Evolutionary conservation across 2,329 filamentous ascomycete species (phyloP), one percentile per base, ranked within the genome.

Genomic region (Monosporascus sp.): DNA sequence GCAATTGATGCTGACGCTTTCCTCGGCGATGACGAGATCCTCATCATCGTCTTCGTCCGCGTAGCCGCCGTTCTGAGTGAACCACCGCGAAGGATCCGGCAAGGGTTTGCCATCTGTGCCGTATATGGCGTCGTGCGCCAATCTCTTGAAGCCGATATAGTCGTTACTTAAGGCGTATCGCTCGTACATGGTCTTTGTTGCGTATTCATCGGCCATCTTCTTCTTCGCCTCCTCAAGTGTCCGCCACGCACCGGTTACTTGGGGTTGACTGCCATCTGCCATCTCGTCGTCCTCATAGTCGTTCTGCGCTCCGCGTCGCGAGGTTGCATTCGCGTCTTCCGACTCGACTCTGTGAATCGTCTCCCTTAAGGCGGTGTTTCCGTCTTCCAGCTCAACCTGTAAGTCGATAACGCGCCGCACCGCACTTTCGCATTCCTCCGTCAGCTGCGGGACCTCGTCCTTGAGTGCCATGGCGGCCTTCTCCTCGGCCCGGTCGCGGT

Each of bases 1-100:
- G 63, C 88, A 92, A 61, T 82, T 85, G 34, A 86, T 81, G 66
- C 82, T 87, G 50, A 85, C 76, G 5, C 78, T 80, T 57, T 85
- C 83, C 48, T 81, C 76, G 27, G 82, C 79, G 31, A 92, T 79
- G 1, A 86, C 79, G 24, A 92, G 75, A 43, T 92, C 88, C 20
- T 88, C 85, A 52, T 87, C 85, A 17, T 79, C 78, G 5, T 82
- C 75, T 3, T 60, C 70, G 1, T 62, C 71, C 1, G 61, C 70
- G 1, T 58, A 61, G 19, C 61, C 61, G 3, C 76, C 79, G 37
- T 75, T 67, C 19, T 68, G 57, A 46, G 74, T 70, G 59, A 85
- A 84, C 82, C 82, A 85, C 14, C 71, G 72, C 2, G 74, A 73
- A 0, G 80, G 72, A 54, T 83, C 77, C 0, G 81, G 79, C 1